Conservation (phyloP, 2,329 filamentous ascomycete species). For the Fusarium protoensiforme region DNA sequence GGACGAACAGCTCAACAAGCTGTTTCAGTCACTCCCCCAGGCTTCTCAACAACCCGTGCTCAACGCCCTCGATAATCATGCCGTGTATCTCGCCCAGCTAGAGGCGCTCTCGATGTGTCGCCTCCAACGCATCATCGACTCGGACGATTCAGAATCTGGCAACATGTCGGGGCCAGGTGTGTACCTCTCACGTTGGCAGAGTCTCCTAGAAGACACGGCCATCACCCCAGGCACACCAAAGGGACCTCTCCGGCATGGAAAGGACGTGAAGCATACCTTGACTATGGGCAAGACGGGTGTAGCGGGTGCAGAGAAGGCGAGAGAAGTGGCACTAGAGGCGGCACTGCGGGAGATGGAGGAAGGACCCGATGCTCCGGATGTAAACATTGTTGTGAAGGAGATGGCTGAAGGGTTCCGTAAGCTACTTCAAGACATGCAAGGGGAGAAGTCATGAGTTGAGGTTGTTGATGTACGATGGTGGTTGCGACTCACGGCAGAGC, state of each 20-base stretch:
- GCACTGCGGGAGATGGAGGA: slow-evolving; percentile 46
- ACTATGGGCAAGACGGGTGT: slow-evolving; percentile 58
- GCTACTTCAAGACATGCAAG: slow-evolving; percentile 41
- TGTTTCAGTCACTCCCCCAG: slow-evolving; percentile 59
- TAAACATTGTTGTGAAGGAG: slow-evolving; percentile 54
- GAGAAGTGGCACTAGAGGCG: slow-evolving; percentile 30
- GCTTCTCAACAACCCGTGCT: slow-evolving; percentile 59
- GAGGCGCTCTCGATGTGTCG: slow-evolving; percentile 63
- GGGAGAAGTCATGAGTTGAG: not conserved
- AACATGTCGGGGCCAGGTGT: slow-evolving; percentile 73
- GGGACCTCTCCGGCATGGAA: slow-evolving; percentile 65
- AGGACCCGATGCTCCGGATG: slow-evolving; percentile 53
- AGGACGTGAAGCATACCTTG: slow-evolving; percentile 59
- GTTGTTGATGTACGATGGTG: not conserved
- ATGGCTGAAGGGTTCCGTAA: slow-evolving; percentile 53
- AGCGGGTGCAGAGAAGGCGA: slow-evolving; percentile 41
- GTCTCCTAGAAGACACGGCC: slow-evolving; percentile 74
- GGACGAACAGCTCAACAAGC: slow-evolving; percentile 51
- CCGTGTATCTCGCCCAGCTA: slow-evolving; percentile 67
- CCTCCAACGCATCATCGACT: slow-evolving; percentile 67
- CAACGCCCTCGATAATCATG: slow-evolving; percentile 68
- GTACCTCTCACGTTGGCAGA: slow-evolving; percentile 79
- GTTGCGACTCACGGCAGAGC: not conserved
- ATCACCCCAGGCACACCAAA: slow-evolving; percentile 69
- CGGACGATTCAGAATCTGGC: slow-evolving; percentile 38